Percentiles rank a stretch among this genome's conserved stretches.
Evolutionary conservation across 2,329 filamentous ascomycete genomes (phyloP).

Genomic region (Aureobasidium lini): DNA sequence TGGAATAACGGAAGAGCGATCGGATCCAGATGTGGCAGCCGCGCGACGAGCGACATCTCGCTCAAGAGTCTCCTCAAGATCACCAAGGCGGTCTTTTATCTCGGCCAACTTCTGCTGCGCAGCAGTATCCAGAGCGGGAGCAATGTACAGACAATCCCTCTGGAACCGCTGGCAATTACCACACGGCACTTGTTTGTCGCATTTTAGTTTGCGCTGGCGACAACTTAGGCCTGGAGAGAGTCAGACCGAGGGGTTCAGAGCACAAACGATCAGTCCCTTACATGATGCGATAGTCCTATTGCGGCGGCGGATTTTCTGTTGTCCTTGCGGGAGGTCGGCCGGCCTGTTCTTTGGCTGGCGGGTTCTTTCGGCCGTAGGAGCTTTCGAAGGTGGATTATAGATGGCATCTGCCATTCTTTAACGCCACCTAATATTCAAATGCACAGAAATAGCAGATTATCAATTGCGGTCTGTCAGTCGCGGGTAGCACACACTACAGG

Average conservation of each 20-base stretch:
- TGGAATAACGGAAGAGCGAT: conserved; percentile 4
- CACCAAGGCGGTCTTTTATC: conserved; percentile 72
- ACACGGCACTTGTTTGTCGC: conserved; percentile 66
- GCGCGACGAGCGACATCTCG: conserved; percentile 52
- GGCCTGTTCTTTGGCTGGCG: conserved; percentile 12
- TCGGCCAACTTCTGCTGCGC: conserved; percentile 64
- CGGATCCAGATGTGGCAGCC: conserved; percentile 15
- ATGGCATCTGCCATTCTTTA: conserved; percentile 10
- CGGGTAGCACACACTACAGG: conserved; percentile 2
- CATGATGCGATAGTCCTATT: conserved; percentile 14
- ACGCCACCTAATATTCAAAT: not conserved
- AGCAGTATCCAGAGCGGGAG: conserved; percentile 59
- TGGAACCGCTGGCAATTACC: conserved; percentile 52
- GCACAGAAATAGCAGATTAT: not conserved
- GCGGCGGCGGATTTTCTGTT: conserved; percentile 16
- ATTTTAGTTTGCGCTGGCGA: conserved; percentile 69
- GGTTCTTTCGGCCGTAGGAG: conserved; percentile 11
- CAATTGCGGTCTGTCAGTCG: not conserved
- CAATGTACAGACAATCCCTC: conserved; percentile 56
- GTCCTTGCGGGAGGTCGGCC: conserved; percentile 7
- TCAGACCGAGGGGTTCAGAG: conserved; percentile 1
- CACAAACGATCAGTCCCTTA: conserved; percentile 1
- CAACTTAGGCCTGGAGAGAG: conserved; percentile 50
- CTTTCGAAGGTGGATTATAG: conserved; percentile 2
- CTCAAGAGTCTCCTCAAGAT: conserved; percentile 62